A percentile compares a stretch with the other conserved stretches of the same genome.
These are phyloP conservation scores for sunflower (Helianthus annuus) DNA, from an alignment of 129 eudicot genomes.

Conservation along the genomic window DNA sequence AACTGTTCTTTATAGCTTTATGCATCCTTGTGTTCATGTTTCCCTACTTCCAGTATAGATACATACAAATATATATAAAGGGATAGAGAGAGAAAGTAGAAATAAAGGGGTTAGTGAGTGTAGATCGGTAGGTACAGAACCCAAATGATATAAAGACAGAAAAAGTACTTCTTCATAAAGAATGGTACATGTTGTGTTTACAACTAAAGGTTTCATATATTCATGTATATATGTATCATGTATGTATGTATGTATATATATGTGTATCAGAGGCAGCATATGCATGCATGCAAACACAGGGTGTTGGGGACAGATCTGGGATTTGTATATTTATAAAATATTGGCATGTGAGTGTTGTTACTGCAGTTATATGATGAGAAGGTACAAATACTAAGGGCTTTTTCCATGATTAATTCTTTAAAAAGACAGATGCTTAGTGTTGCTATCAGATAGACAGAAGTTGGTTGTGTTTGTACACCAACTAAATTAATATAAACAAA, in stretches of 20 bases:
- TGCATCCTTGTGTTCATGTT: slow-evolving; percentile 42
- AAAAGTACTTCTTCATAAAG: slow-evolving; percentile 26
- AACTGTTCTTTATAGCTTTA: slow-evolving; percentile 38
- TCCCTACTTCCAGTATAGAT: slow-evolving; percentile 31
- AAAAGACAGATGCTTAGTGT: slow-evolving; percentile 35
- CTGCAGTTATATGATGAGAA: slow-evolving; percentile 45
- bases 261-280: not conserved
- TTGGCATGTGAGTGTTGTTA: slow-evolving; percentile 40
- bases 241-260: not conserved
- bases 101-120: slow-evolving; percentile 14
- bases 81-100: slow-evolving; percentile 18
- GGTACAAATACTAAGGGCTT: slow-evolving; percentile 36
- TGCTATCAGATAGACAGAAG: slow-evolving; percentile 36
- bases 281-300: slow-evolving; percentile 28
- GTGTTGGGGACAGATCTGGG: slow-evolving; percentile 39
- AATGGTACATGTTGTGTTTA: slow-evolving; percentile 29
- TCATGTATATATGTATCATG: slow-evolving; percentile 2
- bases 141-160: slow-evolving; percentile 40
- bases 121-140: slow-evolving; percentile 35
- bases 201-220: slow-evolving; percentile 26
- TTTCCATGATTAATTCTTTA: slow-evolving; percentile 32
- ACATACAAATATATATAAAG: slow-evolving; percentile 12
- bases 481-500: slow-evolving; percentile 41
- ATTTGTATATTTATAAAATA: slow-evolving; percentile 2
- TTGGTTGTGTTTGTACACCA: slow-evolving; percentile 44